A percentile compares a stretch with the other conserved stretches of the same genome.
These are phyloP conservation scores for Zygoascus meyerae DNA, from an alignment of 1,139 yeast genomes.

Conservation along the genomic window DNA sequence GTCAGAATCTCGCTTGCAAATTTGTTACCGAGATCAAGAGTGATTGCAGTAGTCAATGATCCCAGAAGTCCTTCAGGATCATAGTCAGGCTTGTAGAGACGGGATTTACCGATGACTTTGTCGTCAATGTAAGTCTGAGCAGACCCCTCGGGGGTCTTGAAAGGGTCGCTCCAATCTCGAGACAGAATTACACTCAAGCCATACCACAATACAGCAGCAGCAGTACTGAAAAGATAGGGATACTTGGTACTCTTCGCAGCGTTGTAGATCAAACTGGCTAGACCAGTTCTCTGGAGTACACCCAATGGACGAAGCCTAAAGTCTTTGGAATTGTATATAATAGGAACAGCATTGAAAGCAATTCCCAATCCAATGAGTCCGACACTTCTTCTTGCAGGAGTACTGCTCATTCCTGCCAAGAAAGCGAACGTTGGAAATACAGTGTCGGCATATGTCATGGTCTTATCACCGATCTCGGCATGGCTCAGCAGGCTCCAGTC, in stretches of 20 bases:
- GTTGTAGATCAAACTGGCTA: slow-evolving; percentile 27
- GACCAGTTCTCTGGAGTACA: slow-evolving; percentile 36
- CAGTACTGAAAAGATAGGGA: slow-evolving; percentile 20
- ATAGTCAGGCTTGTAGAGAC: slow-evolving; percentile 26
- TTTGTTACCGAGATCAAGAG: slow-evolving; percentile 36
- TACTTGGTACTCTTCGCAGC: slow-evolving; percentile 3
- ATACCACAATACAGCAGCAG: slow-evolving; percentile 27
- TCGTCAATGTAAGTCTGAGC: slow-evolving; percentile 34
- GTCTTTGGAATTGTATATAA: slow-evolving; percentile 15
- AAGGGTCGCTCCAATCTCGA: slow-evolving; percentile 27
- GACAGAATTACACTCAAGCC: slow-evolving; percentile 26
- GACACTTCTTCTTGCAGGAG: slow-evolving; percentile 23
- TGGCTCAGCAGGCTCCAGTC: slow-evolving; percentile 25
- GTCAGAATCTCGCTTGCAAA: slow-evolving; percentile 23
- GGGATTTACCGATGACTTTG: slow-evolving; percentile 20
- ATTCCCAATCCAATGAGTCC: slow-evolving; percentile 34
- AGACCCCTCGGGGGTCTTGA: slow-evolving; percentile 24
- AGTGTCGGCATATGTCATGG: slow-evolving; percentile 34
- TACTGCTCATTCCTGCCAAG: slow-evolving; percentile 31
- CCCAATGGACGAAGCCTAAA: slow-evolving; percentile 31
- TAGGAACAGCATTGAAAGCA: slow-evolving; percentile 28
- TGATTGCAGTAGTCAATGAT: slow-evolving; percentile 31
- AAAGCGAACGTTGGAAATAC: slow-evolving; percentile 36
- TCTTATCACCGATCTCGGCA: slow-evolving; percentile 27
- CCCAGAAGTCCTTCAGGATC: slow-evolving; percentile 39